These are phyloP conservation scores for Termitomyces sp. DNA, from an alignment of 768 basidiomycete genomes.

Conservation along the genomic window DNA sequence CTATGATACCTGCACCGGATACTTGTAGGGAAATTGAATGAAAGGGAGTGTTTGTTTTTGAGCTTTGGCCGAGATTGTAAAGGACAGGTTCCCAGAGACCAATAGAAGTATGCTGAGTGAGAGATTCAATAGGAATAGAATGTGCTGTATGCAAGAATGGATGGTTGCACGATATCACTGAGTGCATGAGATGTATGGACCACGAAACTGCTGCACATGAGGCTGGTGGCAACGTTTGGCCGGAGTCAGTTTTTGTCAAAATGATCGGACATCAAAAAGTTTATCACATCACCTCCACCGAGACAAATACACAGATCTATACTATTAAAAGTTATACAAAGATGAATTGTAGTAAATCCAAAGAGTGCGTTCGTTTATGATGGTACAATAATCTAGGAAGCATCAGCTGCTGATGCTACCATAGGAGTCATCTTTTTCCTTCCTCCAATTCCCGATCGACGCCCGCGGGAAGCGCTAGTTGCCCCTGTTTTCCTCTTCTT, in stretches of 20 bases:
- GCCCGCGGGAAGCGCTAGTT: conserved; percentile 30
- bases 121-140: conserved; percentile 10
- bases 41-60: neutral
- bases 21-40: neutral
- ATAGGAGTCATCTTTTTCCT: conserved; percentile 27
- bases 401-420: neutral
- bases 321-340: neutral
- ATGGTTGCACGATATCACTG: conserved; percentile 6
- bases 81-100: neutral
- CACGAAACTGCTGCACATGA: conserved; percentile 14
- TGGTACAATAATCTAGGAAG: neutral
- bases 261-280: conserved; percentile 10
- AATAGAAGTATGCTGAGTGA: neutral
- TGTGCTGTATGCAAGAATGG: conserved; percentile 6
- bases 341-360: neutral
- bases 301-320: neutral
- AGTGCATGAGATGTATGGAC: conserved; percentile 15
- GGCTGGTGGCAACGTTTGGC: conserved; percentile 3
- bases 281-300: neutral
- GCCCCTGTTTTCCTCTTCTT: conserved; percentile 36
- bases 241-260: conserved; percentile 9
- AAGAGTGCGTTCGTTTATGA: conserved; percentile 1
- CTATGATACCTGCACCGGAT: conserved; percentile 3
- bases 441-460: conserved; percentile 26
- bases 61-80: neutral